A percentile compares a stretch with the other conserved stretches of the same genome.
Evolutionary conservation across 441 rosid genomes (phyloP).

Genomic region (Adansonia grandidieri): DNA sequence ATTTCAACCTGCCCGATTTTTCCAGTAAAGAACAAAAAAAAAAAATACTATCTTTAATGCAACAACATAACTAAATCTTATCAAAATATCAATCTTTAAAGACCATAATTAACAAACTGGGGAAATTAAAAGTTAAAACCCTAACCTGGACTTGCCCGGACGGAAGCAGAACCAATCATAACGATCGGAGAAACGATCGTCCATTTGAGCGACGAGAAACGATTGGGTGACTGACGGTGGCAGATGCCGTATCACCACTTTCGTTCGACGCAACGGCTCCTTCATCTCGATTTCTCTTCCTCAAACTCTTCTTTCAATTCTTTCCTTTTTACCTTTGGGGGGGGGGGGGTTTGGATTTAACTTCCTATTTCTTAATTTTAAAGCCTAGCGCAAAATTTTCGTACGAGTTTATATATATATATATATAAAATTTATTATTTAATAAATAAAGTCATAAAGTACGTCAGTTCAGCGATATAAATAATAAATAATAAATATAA

Average conservation of each 20-base stretch:
- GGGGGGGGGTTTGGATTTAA: background rate
- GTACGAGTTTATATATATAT: too few relatives aligned
- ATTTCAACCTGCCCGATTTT: background rate
- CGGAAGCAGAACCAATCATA: conserved; percentile 57
- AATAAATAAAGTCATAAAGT: too few relatives aligned
- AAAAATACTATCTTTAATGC: background rate
- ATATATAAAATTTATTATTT: too few relatives aligned
- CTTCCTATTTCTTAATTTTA: background rate
- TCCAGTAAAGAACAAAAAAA: background rate
- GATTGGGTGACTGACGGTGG: conserved; percentile 67
- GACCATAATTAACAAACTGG: background rate
- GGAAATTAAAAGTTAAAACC: conserved; percentile 21
- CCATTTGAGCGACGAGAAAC: conserved; percentile 55
- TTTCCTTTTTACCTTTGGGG: background rate
- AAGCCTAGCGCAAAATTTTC: background rate
- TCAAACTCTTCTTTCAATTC: background rate
- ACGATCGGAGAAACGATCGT: conserved; percentile 54
- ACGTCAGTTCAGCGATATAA: too few relatives aligned
- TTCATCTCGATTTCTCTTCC: conserved; percentile 39
- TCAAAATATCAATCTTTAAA: too few relatives aligned
- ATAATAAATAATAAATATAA: too few relatives aligned
- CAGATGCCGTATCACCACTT: conserved; percentile 66
- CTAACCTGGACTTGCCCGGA: conserved; percentile 59
- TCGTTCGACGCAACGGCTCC: conserved; percentile 51
- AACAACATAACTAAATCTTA: too few relatives aligned